Evolutionary conservation across 192 early-diverging fungal species (phyloP).

Genomic region (Linderina pennispora): DNA sequence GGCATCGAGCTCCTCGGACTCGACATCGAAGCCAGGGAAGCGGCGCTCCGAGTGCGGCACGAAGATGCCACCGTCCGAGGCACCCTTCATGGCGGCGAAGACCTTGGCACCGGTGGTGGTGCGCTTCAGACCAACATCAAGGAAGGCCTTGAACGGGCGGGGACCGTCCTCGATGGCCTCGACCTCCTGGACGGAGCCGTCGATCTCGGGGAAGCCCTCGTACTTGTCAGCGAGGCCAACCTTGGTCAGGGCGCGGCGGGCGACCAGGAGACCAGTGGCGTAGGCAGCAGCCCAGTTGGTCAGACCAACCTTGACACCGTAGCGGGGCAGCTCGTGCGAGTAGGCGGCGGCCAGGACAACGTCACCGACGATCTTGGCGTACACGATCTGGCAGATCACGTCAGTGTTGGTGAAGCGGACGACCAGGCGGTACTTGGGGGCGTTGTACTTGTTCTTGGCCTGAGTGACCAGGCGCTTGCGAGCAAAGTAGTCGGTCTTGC

Average conservation of each 20-base stretch:
- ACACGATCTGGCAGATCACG: slow-evolving; percentile 94
- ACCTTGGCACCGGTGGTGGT: slow-evolving; percentile 97
- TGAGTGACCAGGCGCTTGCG: slow-evolving; percentile 97
- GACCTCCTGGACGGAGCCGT: slow-evolving; percentile 83
- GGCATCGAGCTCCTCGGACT: slow-evolving; percentile 84
- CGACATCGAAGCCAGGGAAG: slow-evolving; percentile 94
- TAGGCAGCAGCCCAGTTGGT: slow-evolving; percentile 99
- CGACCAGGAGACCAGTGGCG: slow-evolving; percentile 93
- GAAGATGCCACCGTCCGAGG: slow-evolving; percentile 95
- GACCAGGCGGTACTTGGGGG: slow-evolving; percentile 99
- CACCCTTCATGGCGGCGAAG: slow-evolving; percentile 98
- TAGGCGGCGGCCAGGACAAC: slow-evolving; percentile 93
- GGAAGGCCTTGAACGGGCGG: slow-evolving; percentile 96
- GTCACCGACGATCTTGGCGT: slow-evolving; percentile 98
- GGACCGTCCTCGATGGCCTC: slow-evolving; percentile 89
- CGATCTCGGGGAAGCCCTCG: slow-evolving; percentile 86
- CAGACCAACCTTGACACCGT: slow-evolving; percentile 95
- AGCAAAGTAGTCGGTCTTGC: slow-evolving; percentile 99
- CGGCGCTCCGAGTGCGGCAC: slow-evolving; percentile 95
- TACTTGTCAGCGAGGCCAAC: slow-evolving; percentile 94
- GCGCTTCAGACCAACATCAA: slow-evolving; percentile 94
- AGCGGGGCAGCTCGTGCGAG: slow-evolving; percentile 93
- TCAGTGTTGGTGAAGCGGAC: slow-evolving; percentile 99
- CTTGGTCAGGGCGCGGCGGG: slow-evolving; percentile 93
- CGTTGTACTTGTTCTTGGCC: slow-evolving; percentile 99